Conservation (phyloP, 768 basidiomycete genomes). For the Panaeolus cyanescens region DNA sequence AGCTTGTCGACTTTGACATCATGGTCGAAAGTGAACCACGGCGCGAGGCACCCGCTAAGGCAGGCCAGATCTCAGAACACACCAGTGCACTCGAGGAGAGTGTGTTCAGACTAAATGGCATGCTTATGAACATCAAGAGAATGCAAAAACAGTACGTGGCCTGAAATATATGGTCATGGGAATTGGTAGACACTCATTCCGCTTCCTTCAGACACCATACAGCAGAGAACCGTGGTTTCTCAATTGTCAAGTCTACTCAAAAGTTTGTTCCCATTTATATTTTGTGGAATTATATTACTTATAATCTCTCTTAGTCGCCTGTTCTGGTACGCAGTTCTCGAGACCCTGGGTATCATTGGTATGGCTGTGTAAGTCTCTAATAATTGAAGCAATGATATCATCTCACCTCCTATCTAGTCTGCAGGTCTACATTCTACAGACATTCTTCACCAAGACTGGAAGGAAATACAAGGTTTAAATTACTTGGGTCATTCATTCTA, state of each 20-base stretch:
- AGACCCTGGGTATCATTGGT: conserved; percentile 73
- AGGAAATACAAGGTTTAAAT: conserved; percentile 82
- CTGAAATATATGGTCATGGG: not conserved
- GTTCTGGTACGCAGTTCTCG: conserved; percentile 92
- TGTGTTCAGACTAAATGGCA: conserved; percentile 85
- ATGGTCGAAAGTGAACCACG: conserved; percentile 98
- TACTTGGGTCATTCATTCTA: not conserved
- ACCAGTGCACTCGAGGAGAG: conserved; percentile 95
- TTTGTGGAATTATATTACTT: not conserved
- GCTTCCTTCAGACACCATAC: conserved; percentile 78
- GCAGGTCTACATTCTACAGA: conserved; percentile 92
- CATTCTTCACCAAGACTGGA: conserved; percentile 95
- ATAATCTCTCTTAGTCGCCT: conserved; percentile 57
- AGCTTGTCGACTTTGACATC: conserved; percentile 94
- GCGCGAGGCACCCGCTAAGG: conserved; percentile 84
- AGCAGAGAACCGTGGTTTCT: conserved; percentile 91
- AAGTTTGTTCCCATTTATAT: conserved; percentile 46
- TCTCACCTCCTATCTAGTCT: conserved; percentile 45
- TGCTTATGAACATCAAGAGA: conserved; percentile 87
- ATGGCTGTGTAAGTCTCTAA: conserved; percentile 79
- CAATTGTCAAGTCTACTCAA: conserved; percentile 87
- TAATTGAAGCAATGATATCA: not conserved
- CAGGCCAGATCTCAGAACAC: conserved; percentile 88
- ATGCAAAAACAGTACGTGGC: conserved; percentile 90
- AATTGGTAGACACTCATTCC: not conserved